phyloP scores from a whole-genome alignment of 495 filamentous ascomycete species.

The Apodospora peruviana region DNA sequence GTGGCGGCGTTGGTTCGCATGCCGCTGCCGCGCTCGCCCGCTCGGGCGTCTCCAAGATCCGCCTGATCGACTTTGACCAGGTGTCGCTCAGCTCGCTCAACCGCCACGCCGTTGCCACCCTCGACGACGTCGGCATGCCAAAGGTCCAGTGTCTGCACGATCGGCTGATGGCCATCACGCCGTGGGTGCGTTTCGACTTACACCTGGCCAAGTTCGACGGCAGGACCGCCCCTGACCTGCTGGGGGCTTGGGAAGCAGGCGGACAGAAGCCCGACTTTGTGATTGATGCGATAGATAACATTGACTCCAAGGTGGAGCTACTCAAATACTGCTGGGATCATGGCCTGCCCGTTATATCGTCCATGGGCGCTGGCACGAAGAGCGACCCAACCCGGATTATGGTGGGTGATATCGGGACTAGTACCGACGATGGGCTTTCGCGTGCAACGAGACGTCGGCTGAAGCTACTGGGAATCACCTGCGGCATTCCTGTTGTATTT shows the following conservation, averaged over 20 bases:
- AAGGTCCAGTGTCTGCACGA: conserved; percentile 82
- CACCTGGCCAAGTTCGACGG: conserved; percentile 78
- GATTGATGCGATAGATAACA: conserved; percentile 97
- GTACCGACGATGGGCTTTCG: conserved; percentile 85
- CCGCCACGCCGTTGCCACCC: conserved; percentile 86
- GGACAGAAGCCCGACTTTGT: conserved; percentile 74
- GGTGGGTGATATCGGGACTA: conserved; percentile 86
- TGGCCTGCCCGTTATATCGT: conserved; percentile 74
- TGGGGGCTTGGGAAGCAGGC: conserved; percentile 56
- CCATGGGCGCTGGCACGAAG: conserved; percentile 98
- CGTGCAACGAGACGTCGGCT: conserved; percentile 74
- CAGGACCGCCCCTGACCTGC: conserved; percentile 47
- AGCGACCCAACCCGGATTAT: conserved; percentile 89
- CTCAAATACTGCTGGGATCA: conserved; percentile 80
- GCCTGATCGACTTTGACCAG: conserved; percentile 97
- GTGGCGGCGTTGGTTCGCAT: conserved; percentile 93
- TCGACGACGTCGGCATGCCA: conserved; percentile 89
- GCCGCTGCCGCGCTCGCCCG: conserved; percentile 79
- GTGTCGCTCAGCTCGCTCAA: conserved; percentile 91
- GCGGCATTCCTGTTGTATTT: conserved; percentile 86
- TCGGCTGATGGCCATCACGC: conserved; percentile 75
- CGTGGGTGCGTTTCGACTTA: conserved; percentile 88
- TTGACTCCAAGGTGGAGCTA: conserved; percentile 89
- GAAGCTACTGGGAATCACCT: conserved; percentile 70
- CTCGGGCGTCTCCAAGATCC: conserved; percentile 79